These are phyloP conservation scores for Sideroxylon spinosum DNA, from an alignment of 179 eudicot species.

Conservation along the genomic window DNA sequence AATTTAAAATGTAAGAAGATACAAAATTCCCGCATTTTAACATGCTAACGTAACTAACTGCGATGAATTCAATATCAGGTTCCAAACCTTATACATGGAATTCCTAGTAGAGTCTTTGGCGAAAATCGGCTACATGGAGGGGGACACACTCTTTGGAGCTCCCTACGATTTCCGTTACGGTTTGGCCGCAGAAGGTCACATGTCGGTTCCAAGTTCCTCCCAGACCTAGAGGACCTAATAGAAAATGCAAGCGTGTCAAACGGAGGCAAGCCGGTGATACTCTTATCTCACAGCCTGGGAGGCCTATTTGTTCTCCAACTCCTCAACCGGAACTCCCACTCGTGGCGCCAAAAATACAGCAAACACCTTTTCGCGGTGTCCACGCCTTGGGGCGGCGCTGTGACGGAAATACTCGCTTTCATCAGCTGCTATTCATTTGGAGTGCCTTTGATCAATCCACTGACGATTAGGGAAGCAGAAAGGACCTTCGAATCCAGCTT, in stretches of 20 bases:
- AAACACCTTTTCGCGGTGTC: slow-evolving; percentile 72
- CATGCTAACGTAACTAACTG: too few relatives aligned
- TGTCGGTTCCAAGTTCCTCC: slow-evolving; percentile 55
- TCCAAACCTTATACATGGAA: slow-evolving; percentile 60
- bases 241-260: slow-evolving; percentile 56
- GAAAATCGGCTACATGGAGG: slow-evolving; percentile 53
- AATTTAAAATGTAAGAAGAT: too few relatives aligned
- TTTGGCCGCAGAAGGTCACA: slow-evolving; percentile 56
- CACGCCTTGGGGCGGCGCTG: slow-evolving; percentile 85
- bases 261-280: slow-evolving; percentile 53
- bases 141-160: slow-evolving; percentile 71
- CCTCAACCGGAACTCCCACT: slow-evolving; percentile 40
- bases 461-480: slow-evolving; percentile 59
- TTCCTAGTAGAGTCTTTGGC: slow-evolving; percentile 57
- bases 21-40: too few relatives aligned
- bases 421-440: slow-evolving; percentile 78
- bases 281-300: slow-evolving; percentile 79
- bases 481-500: slow-evolving; percentile 78
- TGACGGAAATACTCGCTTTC: slow-evolving; percentile 69
- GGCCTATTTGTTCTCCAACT: slow-evolving; percentile 67
- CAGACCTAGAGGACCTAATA: slow-evolving; percentile 54
- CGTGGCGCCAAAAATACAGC: slow-evolving; percentile 58
- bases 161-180: slow-evolving; percentile 97
- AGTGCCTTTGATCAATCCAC: slow-evolving; percentile 71
- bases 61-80: slow-evolving; percentile 28